Evolutionary conservation across 2,329 filamentous ascomycete genomes (phyloP).

Genomic region (Trichophyton schoenleinii): DNA sequence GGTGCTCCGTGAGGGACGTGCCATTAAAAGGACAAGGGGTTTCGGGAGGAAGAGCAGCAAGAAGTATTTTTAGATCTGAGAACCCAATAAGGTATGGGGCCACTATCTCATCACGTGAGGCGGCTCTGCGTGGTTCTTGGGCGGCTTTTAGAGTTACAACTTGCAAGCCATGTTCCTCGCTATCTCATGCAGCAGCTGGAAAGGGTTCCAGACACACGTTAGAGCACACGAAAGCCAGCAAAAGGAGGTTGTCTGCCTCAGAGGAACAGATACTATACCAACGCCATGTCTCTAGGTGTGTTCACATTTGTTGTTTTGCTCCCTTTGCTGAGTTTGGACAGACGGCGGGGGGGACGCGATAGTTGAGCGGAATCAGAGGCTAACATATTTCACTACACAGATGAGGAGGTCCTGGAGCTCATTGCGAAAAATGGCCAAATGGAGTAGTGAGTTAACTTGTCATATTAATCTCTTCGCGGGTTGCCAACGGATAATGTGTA

Average conservation of each 20-base stretch:
- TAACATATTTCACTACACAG: conserved; percentile 23
- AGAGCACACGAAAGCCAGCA: not conserved
- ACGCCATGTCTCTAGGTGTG: conserved; percentile 8
- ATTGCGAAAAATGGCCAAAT: conserved; percentile 48
- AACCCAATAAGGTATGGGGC: not conserved
- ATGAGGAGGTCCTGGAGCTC: conserved; percentile 42
- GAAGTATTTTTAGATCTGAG: no score
- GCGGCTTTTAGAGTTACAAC: not conserved
- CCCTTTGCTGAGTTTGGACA: not conserved
- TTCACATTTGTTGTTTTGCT: not conserved
- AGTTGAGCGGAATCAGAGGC: not conserved
- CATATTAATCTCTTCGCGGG: not conserved
- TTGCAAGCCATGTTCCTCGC: not conserved
- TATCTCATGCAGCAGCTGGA: not conserved
- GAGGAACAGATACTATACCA: not conserved
- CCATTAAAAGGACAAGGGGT: no score
- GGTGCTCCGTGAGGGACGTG: no score
- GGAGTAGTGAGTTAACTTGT: conserved; percentile 37
- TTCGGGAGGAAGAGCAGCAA: no score
- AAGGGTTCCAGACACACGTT: not conserved
- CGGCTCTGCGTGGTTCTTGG: not conserved
- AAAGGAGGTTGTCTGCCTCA: not conserved
- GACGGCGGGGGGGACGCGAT: not conserved
- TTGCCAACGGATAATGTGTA: conserved; percentile 32
- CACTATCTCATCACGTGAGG: not conserved